Evolutionary conservation across 345 rosid genomes (phyloP).

Genomic region (Nephelium lappaceum): DNA sequence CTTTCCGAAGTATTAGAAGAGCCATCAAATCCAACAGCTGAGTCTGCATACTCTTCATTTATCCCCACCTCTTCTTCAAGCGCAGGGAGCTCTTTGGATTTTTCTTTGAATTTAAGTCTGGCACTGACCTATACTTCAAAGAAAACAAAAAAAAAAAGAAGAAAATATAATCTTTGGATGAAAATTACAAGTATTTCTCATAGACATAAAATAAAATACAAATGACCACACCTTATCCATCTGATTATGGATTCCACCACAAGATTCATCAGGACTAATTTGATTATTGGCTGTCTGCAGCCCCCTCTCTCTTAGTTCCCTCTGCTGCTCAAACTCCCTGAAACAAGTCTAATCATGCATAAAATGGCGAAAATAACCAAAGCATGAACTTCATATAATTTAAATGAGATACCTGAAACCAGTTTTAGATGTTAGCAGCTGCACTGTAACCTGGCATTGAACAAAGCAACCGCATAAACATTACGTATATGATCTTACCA

Average conservation of each 20-base stretch:
- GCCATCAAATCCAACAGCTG: conserved; percentile 76
- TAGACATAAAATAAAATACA: conserved; percentile 19
- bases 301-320: conserved; percentile 89
- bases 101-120: conserved; percentile 63
- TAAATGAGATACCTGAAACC: conserved; percentile 72
- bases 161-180: neutral
- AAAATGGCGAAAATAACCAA: conserved; percentile 17
- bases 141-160: conserved; percentile 6
- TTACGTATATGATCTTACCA: neutral
- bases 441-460: conserved; percentile 74
- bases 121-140: conserved; percentile 50
- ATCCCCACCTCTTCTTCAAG: conserved; percentile 50
- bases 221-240: conserved; percentile 55
- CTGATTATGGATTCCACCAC: conserved; percentile 55
- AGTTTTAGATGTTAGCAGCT: conserved; percentile 94
- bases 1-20: conserved; percentile 91
- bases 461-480: conserved; percentile 18
- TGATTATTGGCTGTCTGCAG: conserved; percentile 63
- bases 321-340: conserved; percentile 97
- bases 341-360: conserved; percentile 20
- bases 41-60: conserved; percentile 60
- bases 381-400: conserved; percentile 19
- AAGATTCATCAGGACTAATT: conserved; percentile 55
- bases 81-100: conserved; percentile 49
- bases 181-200: neutral